A percentile compares a stretch with the other conserved stretches of the same genome.
These are phyloP conservation scores for Gaultheria prostrata DNA, from an alignment of 148 eudicot genomes.

Conservation along the genomic window DNA sequence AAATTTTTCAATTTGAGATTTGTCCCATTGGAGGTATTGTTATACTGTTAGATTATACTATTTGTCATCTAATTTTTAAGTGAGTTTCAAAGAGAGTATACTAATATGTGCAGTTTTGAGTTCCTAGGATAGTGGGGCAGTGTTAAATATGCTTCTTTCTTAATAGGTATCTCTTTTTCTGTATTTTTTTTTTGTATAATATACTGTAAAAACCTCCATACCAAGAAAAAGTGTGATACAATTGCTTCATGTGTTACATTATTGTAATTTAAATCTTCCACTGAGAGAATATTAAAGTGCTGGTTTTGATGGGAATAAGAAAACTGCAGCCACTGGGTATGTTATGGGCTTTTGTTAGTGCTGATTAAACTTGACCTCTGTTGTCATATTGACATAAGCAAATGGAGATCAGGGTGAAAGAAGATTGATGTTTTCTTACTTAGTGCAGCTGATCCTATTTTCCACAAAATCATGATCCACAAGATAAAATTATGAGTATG, in stretches of 20 bases:
- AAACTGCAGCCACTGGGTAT: background rate
- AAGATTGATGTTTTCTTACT: background rate
- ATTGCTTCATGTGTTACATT: background rate
- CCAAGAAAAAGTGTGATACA: background rate
- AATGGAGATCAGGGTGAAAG: background rate
- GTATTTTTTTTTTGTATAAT: background rate
- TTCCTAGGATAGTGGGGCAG: background rate
- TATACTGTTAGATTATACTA: conserved; percentile 12
- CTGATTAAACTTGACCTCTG: background rate
- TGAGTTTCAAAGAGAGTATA: background rate
- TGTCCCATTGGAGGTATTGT: conserved; percentile 74
- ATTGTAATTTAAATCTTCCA: background rate
- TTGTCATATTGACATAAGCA: background rate
- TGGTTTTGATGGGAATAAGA: conserved; percentile 6
- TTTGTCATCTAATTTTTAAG: background rate
- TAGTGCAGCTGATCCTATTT: background rate
- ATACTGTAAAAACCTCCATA: background rate
- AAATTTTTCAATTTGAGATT: conserved; percentile 62
- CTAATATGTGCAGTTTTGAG: background rate
- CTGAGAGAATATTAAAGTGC: background rate
- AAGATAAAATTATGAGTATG: background rate
- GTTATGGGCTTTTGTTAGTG: background rate
- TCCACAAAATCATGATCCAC: background rate
- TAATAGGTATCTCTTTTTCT: too few relatives aligned
- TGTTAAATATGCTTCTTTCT: background rate